Evolutionary conservation across 192 early-diverging fungal genomes (phyloP).

Genomic region (Mortierella claussenii): DNA sequence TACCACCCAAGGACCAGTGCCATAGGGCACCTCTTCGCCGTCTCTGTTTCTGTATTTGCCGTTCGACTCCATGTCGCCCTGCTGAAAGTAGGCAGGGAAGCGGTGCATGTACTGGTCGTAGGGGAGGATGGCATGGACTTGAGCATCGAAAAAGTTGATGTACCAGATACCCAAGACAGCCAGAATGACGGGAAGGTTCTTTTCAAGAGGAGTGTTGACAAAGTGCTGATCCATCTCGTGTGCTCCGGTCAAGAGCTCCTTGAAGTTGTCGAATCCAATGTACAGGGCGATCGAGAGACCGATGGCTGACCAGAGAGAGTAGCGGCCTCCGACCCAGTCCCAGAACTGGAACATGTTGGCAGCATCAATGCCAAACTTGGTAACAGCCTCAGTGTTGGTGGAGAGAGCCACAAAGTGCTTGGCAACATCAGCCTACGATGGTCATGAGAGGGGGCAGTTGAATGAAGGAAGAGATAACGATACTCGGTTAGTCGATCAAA

Average conservation of each 20-base stretch:
- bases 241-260: conserved; percentile 87
- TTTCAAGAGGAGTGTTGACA: conserved; percentile 86
- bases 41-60: conserved; percentile 93
- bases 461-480: background rate
- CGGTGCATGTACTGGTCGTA: conserved; percentile 99
- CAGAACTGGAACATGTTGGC: conserved; percentile 99
- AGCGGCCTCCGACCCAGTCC: conserved; percentile 99
- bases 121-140: conserved; percentile 94
- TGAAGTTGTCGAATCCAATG: conserved; percentile 95
- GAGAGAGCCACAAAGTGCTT: conserved; percentile 99
- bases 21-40: conserved; percentile 82
- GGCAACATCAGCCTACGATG: conserved; percentile 84
- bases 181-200: conserved; percentile 94
- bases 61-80: conserved; percentile 99
- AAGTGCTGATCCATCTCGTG: conserved; percentile 99
- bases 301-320: conserved; percentile 99
- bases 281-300: conserved; percentile 97
- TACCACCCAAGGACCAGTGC: conserved; percentile 98
- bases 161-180: conserved; percentile 95
- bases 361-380: conserved; percentile 93
- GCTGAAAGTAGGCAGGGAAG: conserved; percentile 99
- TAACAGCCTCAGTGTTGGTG: conserved; percentile 90
- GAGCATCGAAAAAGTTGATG: conserved; percentile 97
- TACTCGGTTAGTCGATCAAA: background rate
- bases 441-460: background rate